Percentiles rank a stretch among this genome's conserved stretches.
These are phyloP conservation scores for Torulaspora quercuum DNA, from an alignment of 805 yeast genomes.

Conservation along the genomic window DNA sequence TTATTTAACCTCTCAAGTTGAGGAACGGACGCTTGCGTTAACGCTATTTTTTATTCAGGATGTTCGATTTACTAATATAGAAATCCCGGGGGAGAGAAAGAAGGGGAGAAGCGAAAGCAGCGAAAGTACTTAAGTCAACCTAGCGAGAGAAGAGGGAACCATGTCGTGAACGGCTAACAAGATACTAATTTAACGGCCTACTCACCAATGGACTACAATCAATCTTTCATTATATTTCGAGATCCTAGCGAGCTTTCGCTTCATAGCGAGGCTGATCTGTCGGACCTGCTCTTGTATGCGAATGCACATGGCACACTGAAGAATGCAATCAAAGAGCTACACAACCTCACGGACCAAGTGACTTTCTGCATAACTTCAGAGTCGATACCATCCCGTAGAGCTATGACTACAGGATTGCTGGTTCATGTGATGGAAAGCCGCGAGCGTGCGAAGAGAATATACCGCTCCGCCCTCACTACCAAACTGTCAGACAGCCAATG, in stretches of 20 bases:
- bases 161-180: too few relatives aligned
- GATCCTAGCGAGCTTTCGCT: not conserved
- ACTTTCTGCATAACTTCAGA: conserved; percentile 5
- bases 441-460: conserved; percentile 23
- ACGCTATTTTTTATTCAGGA: too few relatives aligned
- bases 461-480: conserved; percentile 16
- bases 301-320: conserved; percentile 9
- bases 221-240: not conserved
- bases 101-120: too few relatives aligned
- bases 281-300: conserved; percentile 12
- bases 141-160: too few relatives aligned
- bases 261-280: conserved; percentile 1
- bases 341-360: conserved; percentile 18
- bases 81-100: too few relatives aligned
- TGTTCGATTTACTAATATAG: too few relatives aligned
- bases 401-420: conserved; percentile 13
- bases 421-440: conserved; percentile 17
- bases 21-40: too few relatives aligned
- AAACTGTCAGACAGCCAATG: conserved; percentile 14
- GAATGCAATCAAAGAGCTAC: conserved; percentile 18
- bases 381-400: conserved; percentile 2
- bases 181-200: too few relatives aligned
- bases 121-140: too few relatives aligned
- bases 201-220: conserved; percentile 1
- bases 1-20: too few relatives aligned